Evolutionary conservation across 2,329 filamentous ascomycete genomes (phyloP).

Genomic region (Aspergillus oerlinghausenensis): DNA sequence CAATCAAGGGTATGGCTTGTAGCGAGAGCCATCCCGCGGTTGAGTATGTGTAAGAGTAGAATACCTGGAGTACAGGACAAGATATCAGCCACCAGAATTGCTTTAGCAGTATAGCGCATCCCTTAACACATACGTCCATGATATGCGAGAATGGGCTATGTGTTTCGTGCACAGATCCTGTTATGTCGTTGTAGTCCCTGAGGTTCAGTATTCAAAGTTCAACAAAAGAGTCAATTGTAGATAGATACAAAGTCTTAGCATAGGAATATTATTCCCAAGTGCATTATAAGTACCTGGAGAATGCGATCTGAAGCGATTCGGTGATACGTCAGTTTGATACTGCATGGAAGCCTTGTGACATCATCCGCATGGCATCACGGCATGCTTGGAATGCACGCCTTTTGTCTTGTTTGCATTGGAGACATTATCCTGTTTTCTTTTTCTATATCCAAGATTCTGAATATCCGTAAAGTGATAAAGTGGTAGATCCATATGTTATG

Average conservation of each 20-base stretch:
- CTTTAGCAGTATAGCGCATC: background rate
- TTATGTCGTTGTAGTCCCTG: background rate
- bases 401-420: background rate
- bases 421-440: background rate
- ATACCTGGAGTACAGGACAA: conserved; percentile 30
- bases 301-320: background rate
- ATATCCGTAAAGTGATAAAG: background rate
- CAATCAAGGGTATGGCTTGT: conserved; percentile 51
- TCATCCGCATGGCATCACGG: background rate
- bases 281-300: background rate
- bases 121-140: conserved; percentile 17
- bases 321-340: background rate
- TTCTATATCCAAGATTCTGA: background rate
- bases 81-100: conserved; percentile 8
- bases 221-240: background rate
- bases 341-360: background rate
- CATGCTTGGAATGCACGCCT: background rate
- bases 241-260: background rate
- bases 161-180: background rate
- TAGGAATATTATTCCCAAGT: background rate
- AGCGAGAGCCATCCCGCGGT: conserved; percentile 42
- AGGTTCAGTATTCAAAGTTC: background rate
- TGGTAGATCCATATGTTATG: background rate
- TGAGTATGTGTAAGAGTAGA: conserved; percentile 42
- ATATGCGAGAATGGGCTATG: background rate